These are phyloP conservation scores for Eimeria sp. DNA, from an alignment of 169 alveolate genomes.

Conservation along the genomic window DNA sequence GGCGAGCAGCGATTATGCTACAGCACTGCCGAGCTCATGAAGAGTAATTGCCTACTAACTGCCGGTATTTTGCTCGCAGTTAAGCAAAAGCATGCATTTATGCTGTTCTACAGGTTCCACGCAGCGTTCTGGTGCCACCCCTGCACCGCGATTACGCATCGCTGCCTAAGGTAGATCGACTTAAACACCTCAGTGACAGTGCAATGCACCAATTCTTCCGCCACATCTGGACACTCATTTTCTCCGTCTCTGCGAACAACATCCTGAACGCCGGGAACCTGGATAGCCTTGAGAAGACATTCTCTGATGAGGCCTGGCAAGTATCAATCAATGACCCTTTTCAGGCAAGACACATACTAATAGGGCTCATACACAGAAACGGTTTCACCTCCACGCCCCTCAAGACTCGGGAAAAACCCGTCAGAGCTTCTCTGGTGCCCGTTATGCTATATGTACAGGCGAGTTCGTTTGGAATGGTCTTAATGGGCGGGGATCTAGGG, in stretches of 20 bases:
- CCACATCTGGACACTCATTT: conserved; percentile 54
- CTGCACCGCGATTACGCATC: conserved; percentile 40
- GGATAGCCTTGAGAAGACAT: conserved; percentile 55
- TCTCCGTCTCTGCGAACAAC: conserved; percentile 67
- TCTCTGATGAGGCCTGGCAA: conserved; percentile 46
- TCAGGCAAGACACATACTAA: not conserved
- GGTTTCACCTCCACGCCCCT: not conserved
- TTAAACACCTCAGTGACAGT: conserved; percentile 33
- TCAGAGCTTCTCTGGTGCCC: not conserved
- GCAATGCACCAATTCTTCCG: conserved; percentile 41
- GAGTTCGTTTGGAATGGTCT: conserved; percentile 61
- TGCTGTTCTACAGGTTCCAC: conserved; percentile 40
- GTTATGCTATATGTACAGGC: not conserved
- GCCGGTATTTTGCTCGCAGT: not conserved
- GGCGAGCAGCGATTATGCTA: not conserved
- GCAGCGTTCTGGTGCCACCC: conserved; percentile 30
- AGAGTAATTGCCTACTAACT: not conserved
- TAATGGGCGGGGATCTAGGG: conserved; percentile 69
- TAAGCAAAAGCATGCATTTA: not conserved
- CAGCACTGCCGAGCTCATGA: not conserved
- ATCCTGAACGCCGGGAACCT: conserved; percentile 50
- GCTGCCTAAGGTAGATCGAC: conserved; percentile 6
- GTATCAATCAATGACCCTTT: conserved; percentile 39
- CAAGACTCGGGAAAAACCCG: not conserved
- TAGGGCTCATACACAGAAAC: not conserved